Evolutionary conservation across 192 early-diverging fungal species (phyloP), one percentile per base, ranked within the genome.

Genomic region (Backusella luteola): DNA sequence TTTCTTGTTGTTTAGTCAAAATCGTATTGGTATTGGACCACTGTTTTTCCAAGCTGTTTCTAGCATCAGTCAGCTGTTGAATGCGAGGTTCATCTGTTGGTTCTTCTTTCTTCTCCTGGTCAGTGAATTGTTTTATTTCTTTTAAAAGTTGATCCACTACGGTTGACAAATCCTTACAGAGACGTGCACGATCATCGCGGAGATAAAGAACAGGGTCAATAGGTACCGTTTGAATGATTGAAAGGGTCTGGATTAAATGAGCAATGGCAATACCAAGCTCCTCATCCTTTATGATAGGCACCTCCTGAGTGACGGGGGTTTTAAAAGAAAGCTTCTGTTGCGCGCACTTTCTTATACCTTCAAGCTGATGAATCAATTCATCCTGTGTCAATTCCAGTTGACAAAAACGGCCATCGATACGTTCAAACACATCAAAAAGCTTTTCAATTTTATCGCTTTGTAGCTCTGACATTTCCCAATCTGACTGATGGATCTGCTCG

Each of bases 361-460:
- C 78, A 21, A 71, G 56, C 1, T 79, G 78, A 11, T 35, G 11
- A 23, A 75, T 70, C 12, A 79, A 35, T 14, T 69, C 73, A 34
- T 79, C 78, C n/a, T 75, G 78, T 2, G 74, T 68, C 23, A 73
- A 17, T 19, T 79, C 78, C 23, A 79, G 21, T 34, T 79, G 78
- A 42, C 67, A 69, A 39, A 79, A 79, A 4, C 78, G 72, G 9
- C 73, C 23, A 53, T 79, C 73, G 34, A 79, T 79, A 1, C 73
- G 41, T 34, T 79, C 78, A 56, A 79, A 75, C 1, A 79, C 78
- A 74, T 79, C 78, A 68, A 75, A 79, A 1, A 79, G 53, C 26
- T 79, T 79, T 32, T 73, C 73, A 19, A 79, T 73, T 52, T 79
- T 79, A 53, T 79, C 73, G 17, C 71, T 67, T 41, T 79, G 73